Conservation (phyloP, 169 alveolate genomes). For the Plasmodium blacklocki region DNA sequence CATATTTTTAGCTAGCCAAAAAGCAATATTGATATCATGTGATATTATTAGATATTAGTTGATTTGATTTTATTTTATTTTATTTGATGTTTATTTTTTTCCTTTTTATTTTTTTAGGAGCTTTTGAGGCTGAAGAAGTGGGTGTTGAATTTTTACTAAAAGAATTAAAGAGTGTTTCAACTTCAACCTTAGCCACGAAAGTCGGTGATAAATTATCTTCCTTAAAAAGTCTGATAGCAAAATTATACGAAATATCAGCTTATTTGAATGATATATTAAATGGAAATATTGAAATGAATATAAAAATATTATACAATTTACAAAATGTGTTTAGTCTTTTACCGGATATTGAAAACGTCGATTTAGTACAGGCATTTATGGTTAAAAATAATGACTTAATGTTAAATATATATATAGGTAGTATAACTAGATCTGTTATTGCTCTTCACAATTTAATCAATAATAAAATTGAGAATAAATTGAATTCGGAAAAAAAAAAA, state of each 20-base stretch:
- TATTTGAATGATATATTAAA: conserved; percentile 85
- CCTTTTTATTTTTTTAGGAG: conserved; percentile 83
- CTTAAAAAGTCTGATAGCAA: conserved; percentile 79
- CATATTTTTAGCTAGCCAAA: too few relatives aligned
- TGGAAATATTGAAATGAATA: conserved; percentile 92
- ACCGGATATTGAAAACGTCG: conserved; percentile 92
- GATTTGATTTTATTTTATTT: too few relatives aligned
- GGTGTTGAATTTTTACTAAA: conserved; percentile 99
- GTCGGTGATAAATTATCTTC: conserved; percentile 86
- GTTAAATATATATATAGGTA: conserved; percentile 94
- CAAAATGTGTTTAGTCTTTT: conserved; percentile 96
- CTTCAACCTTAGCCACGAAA: conserved; percentile 93
- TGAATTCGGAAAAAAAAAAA: conserved; percentile 78
- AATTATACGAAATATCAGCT: conserved; percentile 80
- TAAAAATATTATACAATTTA: conserved; percentile 89
- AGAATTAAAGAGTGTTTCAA: conserved; percentile 96
- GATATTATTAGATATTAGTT: too few relatives aligned
- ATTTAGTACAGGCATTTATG: conserved; percentile 92
- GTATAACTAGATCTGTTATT: conserved; percentile 93
- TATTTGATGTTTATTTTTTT: too few relatives aligned
- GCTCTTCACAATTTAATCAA: conserved; percentile 96
- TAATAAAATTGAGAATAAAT: conserved; percentile 92
- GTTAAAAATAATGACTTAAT: conserved; percentile 95
- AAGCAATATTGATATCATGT: too few relatives aligned
- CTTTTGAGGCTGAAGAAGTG: conserved; percentile 99